Percentiles rank a stretch among this genome's conserved stretches.
Evolutionary conservation across 1,139 yeast genomes (phyloP).

Genomic region (Yamadazyma taylorii): DNA sequence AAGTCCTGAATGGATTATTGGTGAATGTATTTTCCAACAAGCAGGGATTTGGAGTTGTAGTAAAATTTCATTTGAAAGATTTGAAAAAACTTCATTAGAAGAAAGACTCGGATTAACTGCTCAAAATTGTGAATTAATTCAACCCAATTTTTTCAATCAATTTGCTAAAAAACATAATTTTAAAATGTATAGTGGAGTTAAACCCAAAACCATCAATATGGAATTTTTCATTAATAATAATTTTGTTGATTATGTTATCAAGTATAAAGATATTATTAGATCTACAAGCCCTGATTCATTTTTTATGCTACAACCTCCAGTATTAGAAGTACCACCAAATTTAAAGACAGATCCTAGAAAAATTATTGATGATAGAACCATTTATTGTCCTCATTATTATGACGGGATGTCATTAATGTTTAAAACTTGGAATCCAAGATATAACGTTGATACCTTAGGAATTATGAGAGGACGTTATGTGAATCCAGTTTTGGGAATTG

Average conservation of each 20-base stretch:
- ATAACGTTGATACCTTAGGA: conserved; percentile 88
- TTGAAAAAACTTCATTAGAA: conserved; percentile 20
- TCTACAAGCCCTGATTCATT: conserved; percentile 45
- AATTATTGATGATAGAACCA: conserved; percentile 62
- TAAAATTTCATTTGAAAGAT: conserved; percentile 23
- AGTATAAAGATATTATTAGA: conserved; percentile 52
- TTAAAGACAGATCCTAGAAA: conserved; percentile 49
- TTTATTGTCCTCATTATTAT: conserved; percentile 85
- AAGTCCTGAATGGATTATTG: conserved; percentile 62
- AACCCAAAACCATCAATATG: conserved; percentile 43
- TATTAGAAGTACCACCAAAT: conserved; percentile 74
- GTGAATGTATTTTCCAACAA: conserved; percentile 75
- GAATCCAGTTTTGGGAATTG: conserved; percentile 75
- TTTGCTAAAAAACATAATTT: conserved; percentile 23
- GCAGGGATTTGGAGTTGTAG: conserved; percentile 71
- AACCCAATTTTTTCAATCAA: conserved; percentile 36
- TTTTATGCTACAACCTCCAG: conserved; percentile 80
- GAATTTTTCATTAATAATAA: conserved; percentile 61
- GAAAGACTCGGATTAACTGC: conserved; percentile 36
- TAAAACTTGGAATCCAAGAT: conserved; percentile 73
- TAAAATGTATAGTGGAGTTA: conserved; percentile 21
- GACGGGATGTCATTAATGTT: conserved; percentile 93
- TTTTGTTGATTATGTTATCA: conserved; percentile 58
- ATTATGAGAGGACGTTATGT: conserved; percentile 77
- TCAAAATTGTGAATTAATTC: conserved; percentile 24